Base-by-base conservation (phyloP, 129 eudicot genomes). In the Flaveria robusta region DNA sequence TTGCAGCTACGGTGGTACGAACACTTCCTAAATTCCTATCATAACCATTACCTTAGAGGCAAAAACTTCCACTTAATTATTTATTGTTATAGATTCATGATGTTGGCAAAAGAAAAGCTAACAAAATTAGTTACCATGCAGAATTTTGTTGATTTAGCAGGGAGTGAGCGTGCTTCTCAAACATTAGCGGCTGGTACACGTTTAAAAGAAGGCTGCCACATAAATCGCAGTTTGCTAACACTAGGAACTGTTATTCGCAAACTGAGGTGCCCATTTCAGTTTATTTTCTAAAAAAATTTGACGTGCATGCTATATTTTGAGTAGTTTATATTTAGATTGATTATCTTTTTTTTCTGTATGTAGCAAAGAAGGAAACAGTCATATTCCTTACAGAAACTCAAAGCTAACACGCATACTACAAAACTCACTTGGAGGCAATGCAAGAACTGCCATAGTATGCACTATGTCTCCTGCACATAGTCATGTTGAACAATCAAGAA, bases 121-220 rank as follows among this genome's bases (percentile, higher is more conserved):
- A 16, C 46, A 19, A n/a, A 47, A 56, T 58, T 43, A 67, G 66
- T 79, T 66, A 70, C 54, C 29, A 68, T 78, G 73, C 87, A 91
- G 98, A 87, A 87, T 82, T 93, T 93, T 84, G 91, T 91, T 46
- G 98, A 93, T 85, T 90, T 93, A 65, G 97, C 98, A 9, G 97
- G 97, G 83, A 93, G 98, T 71, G 98, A 93, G 74, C 93, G 97
- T 70, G 89, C 98, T 71, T 93, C 98, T 70, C 98, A 93, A 83
- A 91, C 97, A 15, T 49, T 74, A 64, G 80, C 97, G 37, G 91
- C 86, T 22, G 96, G 97, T 15, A 50, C 93, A 70, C 76, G 97
- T 49, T 74, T 93, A 15, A 93, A 93, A 85, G 98, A 93, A 87
- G 98, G 98, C 72, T 75, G 87, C 86, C 98, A 93, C 81, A 93